Evolutionary conservation across 2,329 filamentous ascomycete species (phyloP).

Genomic region (Venturia oleaginea): DNA sequence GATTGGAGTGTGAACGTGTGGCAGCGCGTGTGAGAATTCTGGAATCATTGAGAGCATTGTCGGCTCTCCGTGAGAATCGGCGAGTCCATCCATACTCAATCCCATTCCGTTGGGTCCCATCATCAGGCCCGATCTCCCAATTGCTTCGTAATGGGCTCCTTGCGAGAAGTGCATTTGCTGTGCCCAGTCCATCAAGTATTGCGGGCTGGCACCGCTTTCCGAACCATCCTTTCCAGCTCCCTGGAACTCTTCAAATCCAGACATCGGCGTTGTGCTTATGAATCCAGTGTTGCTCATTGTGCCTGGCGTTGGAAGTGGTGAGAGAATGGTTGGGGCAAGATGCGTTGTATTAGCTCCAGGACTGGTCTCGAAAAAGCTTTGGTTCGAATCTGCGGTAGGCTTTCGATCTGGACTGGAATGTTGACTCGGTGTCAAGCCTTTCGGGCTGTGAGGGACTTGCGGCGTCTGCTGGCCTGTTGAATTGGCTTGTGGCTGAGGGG

Average conservation of each 20-base stretch:
- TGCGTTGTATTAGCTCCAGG: constrained; percentile 25
- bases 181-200: constrained; percentile 41
- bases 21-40: constrained; percentile 32
- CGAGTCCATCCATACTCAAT: constrained; percentile 28
- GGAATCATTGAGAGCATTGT: constrained; percentile 40
- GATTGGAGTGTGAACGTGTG: constrained; percentile 36
- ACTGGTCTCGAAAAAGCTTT: constrained; percentile 34
- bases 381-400: constrained; percentile 24
- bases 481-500: constrained; percentile 25
- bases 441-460: not conserved
- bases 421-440: not conserved
- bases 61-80: constrained; percentile 22
- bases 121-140: constrained; percentile 31
- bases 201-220: constrained; percentile 31
- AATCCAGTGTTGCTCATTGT: constrained; percentile 25
- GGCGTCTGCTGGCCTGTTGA: not conserved
- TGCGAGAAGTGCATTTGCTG: constrained; percentile 35
- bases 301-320: constrained; percentile 29
- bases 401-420: constrained; percentile 17
- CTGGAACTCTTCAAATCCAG: constrained; percentile 38
- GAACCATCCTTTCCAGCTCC: constrained; percentile 29
- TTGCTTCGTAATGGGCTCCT: constrained; percentile 31
- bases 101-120: constrained; percentile 32
- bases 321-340: constrained; percentile 25
- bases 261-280: constrained; percentile 35